Percentiles rank a stretch among this genome's conserved stretches.
These are phyloP conservation scores for Chlamydomonas reinhardtii DNA, from an alignment of 163 green algal genomes.

Conservation along the genomic window DNA sequence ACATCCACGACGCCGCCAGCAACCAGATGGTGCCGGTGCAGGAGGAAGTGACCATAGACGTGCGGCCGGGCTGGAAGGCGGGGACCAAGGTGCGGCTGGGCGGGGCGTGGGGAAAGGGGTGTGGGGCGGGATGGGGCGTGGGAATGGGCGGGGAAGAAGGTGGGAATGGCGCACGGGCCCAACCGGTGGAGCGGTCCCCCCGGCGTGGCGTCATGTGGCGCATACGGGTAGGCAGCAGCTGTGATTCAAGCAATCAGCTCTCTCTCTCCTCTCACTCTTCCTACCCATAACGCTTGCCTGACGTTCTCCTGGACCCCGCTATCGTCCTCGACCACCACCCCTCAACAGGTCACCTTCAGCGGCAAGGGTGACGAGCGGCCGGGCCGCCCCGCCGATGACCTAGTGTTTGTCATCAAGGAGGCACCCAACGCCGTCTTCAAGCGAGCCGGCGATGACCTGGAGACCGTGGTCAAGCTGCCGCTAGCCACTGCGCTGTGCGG, in stretches of 20 bases:
- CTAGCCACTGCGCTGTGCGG: conserved; percentile 73
- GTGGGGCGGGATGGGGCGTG: not conserved
- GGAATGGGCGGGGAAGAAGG: too few species aligned
- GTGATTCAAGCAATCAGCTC: too few species aligned
- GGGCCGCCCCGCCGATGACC: conserved; percentile 74
- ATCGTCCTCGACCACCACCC: not conserved
- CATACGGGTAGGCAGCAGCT: too few species aligned
- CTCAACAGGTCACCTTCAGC: conserved; percentile 71
- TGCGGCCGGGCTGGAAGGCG: conserved; percentile 91
- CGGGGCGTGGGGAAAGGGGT: too few species aligned
- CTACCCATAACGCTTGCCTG: not conserved
- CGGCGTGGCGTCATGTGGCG: too few species aligned
- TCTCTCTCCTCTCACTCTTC: not conserved
- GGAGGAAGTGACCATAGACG: conserved; percentile 84
- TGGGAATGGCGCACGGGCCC: too few species aligned
- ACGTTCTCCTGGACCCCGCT: not conserved
- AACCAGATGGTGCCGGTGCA: conserved; percentile 71
- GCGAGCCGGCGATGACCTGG: conserved; percentile 83
- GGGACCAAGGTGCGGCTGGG: conserved; percentile 64
- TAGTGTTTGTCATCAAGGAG: conserved; percentile 88
- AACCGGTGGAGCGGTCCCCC: too few species aligned
- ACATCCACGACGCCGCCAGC: conserved; percentile 72
- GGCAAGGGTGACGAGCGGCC: conserved; percentile 85
- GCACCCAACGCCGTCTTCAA: conserved; percentile 79
- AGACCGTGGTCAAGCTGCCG: conserved; percentile 65